Evolutionary conservation across 805 yeast species (phyloP), one percentile per base, ranked within the genome.

Genomic region (Lachancea thermotolerans): DNA sequence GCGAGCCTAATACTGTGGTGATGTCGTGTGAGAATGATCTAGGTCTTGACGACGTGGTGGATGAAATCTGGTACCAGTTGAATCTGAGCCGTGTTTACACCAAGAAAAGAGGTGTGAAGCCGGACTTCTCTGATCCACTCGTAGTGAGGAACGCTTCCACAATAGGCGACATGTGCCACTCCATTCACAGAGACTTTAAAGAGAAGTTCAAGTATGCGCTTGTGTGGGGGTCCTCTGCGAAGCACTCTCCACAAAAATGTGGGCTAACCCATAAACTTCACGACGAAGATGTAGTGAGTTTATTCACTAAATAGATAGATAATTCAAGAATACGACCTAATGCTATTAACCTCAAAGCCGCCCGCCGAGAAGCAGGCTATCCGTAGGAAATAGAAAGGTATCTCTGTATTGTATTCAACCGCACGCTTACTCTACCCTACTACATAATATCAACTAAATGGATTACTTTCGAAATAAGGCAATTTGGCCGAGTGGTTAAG

Each of bases 191-290:
- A 55, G 96, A 90, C 57, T 85, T 91, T 73, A 90, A 89, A 59
- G 81, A 84, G 52, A 87, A 85, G 58, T 91, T 93, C 73, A 87
- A 89, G 63, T 89, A 90, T 62, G 98, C 98, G 0, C 67, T 89
- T 58, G 96, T 91, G 5, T 91, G 98, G 97, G 99, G 99, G 0
- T 80, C 90, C 1, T 82, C 95, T 39, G 85, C 97, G 6, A 93
- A 93, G 63, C 95, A 88, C 61, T 86, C 91, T 31, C 98, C 98
- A 3, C 99, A 91, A 60, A 91, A 91, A 61, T 91, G 98, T 72
- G 98, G 99, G 0, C 70, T 91, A 46, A 77, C 62, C 50, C 99
- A 91, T 62, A 70, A 71, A 32, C 82, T 93, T 11, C 79, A 85
- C 54, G 98, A 91, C 61, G 97, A 90, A 60, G 99, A 91, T 62